Conservation (phyloP, 371 early-diverging fungal genomes). For the Capniomyces stellatus region DNA sequence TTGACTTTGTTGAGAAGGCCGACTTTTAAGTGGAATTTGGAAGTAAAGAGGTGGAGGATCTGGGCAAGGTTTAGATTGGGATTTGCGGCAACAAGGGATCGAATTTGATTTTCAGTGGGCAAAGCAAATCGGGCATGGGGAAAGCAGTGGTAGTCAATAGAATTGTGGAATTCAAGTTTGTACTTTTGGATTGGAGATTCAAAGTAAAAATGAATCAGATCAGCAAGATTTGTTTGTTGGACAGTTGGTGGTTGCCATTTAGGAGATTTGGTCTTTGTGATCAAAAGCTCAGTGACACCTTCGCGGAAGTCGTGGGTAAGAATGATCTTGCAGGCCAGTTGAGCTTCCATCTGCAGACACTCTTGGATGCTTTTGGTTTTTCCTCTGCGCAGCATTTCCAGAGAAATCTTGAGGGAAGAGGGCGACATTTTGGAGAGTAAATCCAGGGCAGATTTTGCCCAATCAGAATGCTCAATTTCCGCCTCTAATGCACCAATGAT, state of each 20-base stretch:
- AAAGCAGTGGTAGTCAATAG: background rate
- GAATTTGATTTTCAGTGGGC: too few relatives aligned
- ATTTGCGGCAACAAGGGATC: too few relatives aligned
- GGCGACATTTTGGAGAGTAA: slow-evolving; percentile 57
- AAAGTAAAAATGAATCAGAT: background rate
- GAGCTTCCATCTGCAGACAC: slow-evolving; percentile 76
- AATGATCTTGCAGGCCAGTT: slow-evolving; percentile 54
- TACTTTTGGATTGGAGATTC: background rate
- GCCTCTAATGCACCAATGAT: slow-evolving; percentile 60
- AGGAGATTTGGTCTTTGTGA: slow-evolving; percentile 44
- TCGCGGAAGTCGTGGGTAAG: slow-evolving; percentile 66
- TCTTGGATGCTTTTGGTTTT: slow-evolving; percentile 43
- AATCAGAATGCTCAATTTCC: slow-evolving; percentile 33
- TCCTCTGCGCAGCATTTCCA: slow-evolving; percentile 63
- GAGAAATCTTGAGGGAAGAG: slow-evolving; percentile 73
- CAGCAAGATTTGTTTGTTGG: background rate
- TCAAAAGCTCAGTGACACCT: slow-evolving; percentile 64
- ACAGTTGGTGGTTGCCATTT: slow-evolving; percentile 57
- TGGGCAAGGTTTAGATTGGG: too few relatives aligned
- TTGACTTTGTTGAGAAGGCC: too few relatives aligned
- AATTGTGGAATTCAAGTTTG: background rate
- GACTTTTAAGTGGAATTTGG: too few relatives aligned
- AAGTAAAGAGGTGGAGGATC: too few relatives aligned
- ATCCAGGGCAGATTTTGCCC: slow-evolving; percentile 51
- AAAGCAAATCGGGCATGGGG: background rate